Base-by-base conservation (phyloP, 495 filamentous ascomycete genomes). In the Penicillium daleae region DNA sequence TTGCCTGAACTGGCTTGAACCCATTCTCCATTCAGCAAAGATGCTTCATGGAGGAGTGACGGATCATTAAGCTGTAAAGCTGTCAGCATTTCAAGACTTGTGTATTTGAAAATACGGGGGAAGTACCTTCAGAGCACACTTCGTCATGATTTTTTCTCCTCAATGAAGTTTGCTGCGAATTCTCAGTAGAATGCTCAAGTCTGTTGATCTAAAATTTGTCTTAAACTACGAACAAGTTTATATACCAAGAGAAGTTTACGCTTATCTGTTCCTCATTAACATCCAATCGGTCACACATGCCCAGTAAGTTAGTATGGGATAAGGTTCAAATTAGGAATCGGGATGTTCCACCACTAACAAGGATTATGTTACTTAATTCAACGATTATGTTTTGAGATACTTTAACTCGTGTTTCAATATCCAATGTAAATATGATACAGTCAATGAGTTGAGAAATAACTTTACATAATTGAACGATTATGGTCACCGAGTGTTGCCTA, bases 401-500 rank as follows among this genome's bases (percentile, higher is more conserved):
- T n/a, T n/a, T n/a, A n/a, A n/a, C n/a, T n/a, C n/a, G n/a, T n/a
- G n/a, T n/a, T n/a, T n/a, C n/a, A n/a, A n/a, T n/a, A n/a, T n/a
- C n/a, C n/a, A n/a, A n/a, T n/a, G n/a, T n/a, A n/a, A n/a, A n/a
- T n/a, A n/a, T n/a, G n/a, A n/a, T n/a, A n/a, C n/a, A n/a, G n/a
- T n/a, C n/a, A n/a, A n/a, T n/a, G n/a, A n/a, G n/a, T n/a, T n/a
- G n/a, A n/a, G n/a, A n/a, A n/a, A n/a, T n/a, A n/a, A n/a, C n/a
- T n/a, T n/a, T 44, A 44, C 19, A 44, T 44, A 22, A 44, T 44
- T 44, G 40, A 44, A 3, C 40, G 40, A 44, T 44, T 44, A 44
- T 13, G 19, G 19, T 21, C 39, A 15, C 33, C 15, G 10, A 15
- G 33, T 17, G 4, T 9, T 21, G 19, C 19, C 40, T 19, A 7